Evolutionary conservation across 176 grass and related monocot genomes (phyloP), one percentile per base, ranked within the genome.

Genomic region (Musa beccarii): DNA sequence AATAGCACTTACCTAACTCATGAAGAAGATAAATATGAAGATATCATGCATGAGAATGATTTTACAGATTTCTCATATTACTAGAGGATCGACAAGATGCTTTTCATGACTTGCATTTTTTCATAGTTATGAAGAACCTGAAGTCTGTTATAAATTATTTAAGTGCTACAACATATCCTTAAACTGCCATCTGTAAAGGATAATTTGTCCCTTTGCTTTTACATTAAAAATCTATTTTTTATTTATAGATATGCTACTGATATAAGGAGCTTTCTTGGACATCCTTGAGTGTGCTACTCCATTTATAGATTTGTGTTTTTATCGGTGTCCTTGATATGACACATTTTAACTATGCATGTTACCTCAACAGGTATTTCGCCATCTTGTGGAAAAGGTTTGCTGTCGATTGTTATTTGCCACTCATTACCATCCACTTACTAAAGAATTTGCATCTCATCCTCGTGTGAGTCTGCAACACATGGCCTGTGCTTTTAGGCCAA

Each of bases 361-460:
- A 17, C 15, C 1, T 19, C 19, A 24, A 13, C 81, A 97, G 93
- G 93, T 97, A 61, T 93, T 97, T 73, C 93, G 93, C 6, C 90
- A 97, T 82, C 88, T 97, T 0, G 84, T 93, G 56, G 93, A 97
- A 68, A 78, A 52, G 51, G 84, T 93, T n/a, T 72, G 86, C 29
- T 97, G 94, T 63, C 85, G 90, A 23, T 81, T 93, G 80, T 88
- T 97, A 57, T 97, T 97, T 49, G 94, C 94, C 21, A 97, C 90
- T 0, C 94, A 97, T 78, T 97, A 97, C 78, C 94, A 97, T 59
- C 76, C 94, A 71, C 88, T 93, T 50, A 91, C 94, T 20, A 93
- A 93, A 80, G 94, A 97, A 82, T 97, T 97, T 19, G 94, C 84
- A 24, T 87, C 83, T 3, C 94, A 97, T 66, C 94, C 94, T 79